Evolutionary conservation across 257 asterid genomes (phyloP).

Genomic region (Handroanthus guayacan): DNA sequence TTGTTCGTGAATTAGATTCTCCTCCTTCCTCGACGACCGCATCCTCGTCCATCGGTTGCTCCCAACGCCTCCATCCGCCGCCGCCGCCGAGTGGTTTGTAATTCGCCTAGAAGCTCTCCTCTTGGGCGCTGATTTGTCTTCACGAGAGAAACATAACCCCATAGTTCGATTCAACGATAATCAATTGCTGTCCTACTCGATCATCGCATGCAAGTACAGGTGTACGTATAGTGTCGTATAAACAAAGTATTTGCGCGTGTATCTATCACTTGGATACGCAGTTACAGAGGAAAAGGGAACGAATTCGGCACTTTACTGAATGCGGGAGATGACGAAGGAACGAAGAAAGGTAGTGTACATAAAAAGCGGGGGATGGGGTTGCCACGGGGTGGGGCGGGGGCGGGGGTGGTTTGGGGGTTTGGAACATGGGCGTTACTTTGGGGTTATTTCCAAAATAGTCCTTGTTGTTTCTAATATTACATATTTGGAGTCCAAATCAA

Average conservation of each 20-base stretch:
- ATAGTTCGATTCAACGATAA: conserved; percentile 42
- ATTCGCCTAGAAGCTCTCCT: conserved; percentile 60
- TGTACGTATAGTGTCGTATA: background rate
- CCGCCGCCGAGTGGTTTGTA: conserved; percentile 53
- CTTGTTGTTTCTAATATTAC: background rate
- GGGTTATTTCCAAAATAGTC: conserved; percentile 32
- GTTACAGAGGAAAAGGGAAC: conserved; percentile 32
- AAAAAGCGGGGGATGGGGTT: conserved; percentile 6
- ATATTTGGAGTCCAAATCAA: conserved; percentile 22
- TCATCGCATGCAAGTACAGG: conserved; percentile 43
- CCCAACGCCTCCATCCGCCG: conserved; percentile 53
- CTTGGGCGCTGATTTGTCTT: conserved; percentile 55
- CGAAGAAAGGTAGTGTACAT: conserved; percentile 11
- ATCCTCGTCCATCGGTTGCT: conserved; percentile 76
- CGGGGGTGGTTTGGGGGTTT: conserved; percentile 33
- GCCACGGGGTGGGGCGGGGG: too few relatives aligned
- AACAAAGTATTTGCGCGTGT: conserved; percentile 18
- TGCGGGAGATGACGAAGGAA: conserved; percentile 34
- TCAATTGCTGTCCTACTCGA: conserved; percentile 24
- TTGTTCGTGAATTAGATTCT: conserved; percentile 68
- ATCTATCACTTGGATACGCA: conserved; percentile 32
- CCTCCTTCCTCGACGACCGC: conserved; percentile 79
- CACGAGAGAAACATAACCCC: conserved; percentile 87
- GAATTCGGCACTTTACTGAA: conserved; percentile 35
- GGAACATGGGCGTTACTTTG: conserved; percentile 32